Percentiles rank a stretch among this genome's conserved stretches.
Evolutionary conservation across 1,284 basidiomycete genomes (phyloP).

Genomic region (Sporisorium graminicola): DNA sequence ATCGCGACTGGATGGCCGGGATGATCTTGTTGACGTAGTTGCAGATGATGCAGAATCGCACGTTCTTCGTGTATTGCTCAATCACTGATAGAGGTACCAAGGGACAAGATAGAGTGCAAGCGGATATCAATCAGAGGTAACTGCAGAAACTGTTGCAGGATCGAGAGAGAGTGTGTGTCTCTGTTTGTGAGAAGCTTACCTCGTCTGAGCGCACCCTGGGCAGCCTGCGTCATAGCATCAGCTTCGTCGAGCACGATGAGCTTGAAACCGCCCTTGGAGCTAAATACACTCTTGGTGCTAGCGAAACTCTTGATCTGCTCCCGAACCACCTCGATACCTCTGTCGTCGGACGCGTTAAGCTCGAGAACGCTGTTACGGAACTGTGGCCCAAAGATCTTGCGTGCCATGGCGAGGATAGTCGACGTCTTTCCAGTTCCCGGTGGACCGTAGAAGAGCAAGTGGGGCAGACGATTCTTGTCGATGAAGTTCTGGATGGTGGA

Average conservation of each 20-base stretch:
- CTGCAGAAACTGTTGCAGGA: too few relatives aligned
- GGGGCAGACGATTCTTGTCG: slow-evolving; percentile 91
- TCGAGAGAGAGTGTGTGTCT: too few relatives aligned
- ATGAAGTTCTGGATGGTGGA: slow-evolving; percentile 79
- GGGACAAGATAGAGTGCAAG: too few relatives aligned
- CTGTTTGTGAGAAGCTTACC: too few relatives aligned
- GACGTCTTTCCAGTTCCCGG: slow-evolving; percentile 98
- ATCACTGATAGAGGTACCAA: slow-evolving; percentile 75
- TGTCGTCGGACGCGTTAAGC: slow-evolving; percentile 97
- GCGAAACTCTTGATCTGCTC: slow-evolving; percentile 99
- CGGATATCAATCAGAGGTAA: too few relatives aligned
- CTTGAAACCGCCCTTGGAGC: slow-evolving; percentile 77
- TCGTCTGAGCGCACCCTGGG: slow-evolving; percentile 93
- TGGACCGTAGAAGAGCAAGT: slow-evolving; percentile 96
- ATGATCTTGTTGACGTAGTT: slow-evolving; percentile 99
- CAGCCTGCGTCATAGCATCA: slow-evolving; percentile 99
- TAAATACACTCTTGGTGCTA: slow-evolving; percentile 87
- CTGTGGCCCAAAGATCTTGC: slow-evolving; percentile 89
- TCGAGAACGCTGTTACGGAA: slow-evolving; percentile 90
- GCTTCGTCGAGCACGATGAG: slow-evolving; percentile 98
- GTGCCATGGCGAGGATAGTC: slow-evolving; percentile 95
- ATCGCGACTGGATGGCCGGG: slow-evolving; percentile 97
- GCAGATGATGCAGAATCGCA: slow-evolving; percentile 99
- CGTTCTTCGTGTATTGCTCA: slow-evolving; percentile 98
- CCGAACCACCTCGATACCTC: slow-evolving; percentile 97